These are phyloP conservation scores for Blastobotrys indianensis DNA, from an alignment of 1,139 yeast genomes.

Conservation along the genomic window DNA sequence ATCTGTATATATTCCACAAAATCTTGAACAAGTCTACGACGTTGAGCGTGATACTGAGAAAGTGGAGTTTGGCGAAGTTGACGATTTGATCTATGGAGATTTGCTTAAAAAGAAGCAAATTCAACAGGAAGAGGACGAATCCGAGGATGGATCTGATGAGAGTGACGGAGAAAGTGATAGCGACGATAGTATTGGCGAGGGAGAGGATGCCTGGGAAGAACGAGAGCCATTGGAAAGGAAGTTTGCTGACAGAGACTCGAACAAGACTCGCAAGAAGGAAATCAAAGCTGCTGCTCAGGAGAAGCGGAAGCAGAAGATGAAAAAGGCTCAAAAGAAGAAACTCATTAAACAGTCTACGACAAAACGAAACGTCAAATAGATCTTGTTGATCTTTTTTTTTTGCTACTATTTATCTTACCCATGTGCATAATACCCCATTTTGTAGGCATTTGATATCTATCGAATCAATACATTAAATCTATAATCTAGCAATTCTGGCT, in stretches of 20 bases:
- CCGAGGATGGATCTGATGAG: conserved; percentile 32
- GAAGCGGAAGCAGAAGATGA: conserved; percentile 84
- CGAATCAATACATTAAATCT: too few relatives aligned
- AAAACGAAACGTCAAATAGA: conserved; percentile 15
- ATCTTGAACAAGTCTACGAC: conserved; percentile 42
- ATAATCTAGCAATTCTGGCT: too few relatives aligned
- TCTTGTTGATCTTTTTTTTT: too few relatives aligned
- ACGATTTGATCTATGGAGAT: conserved; percentile 50
- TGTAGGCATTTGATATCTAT: neutral
- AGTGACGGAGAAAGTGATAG: conserved; percentile 29
- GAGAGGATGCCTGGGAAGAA: conserved; percentile 43
- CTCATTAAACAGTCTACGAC: conserved; percentile 28
- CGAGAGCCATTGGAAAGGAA: conserved; percentile 51
- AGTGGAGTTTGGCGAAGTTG: conserved; percentile 75
- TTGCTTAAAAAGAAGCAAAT: conserved; percentile 24
- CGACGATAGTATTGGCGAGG: conserved; percentile 36
- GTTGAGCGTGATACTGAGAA: conserved; percentile 81
- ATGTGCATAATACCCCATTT: neutral
- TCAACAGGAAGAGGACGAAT: conserved; percentile 17
- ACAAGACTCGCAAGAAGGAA: conserved; percentile 76
- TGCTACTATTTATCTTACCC: conserved; percentile 1
- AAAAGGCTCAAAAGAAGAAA: conserved; percentile 79
- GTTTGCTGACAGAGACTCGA: conserved; percentile 76
- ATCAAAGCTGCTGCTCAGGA: conserved; percentile 82
- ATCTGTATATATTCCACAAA: conserved; percentile 76